Evolutionary conservation across 306 rosid species (phyloP).

Genomic region (Inga leiocalycina): DNA sequence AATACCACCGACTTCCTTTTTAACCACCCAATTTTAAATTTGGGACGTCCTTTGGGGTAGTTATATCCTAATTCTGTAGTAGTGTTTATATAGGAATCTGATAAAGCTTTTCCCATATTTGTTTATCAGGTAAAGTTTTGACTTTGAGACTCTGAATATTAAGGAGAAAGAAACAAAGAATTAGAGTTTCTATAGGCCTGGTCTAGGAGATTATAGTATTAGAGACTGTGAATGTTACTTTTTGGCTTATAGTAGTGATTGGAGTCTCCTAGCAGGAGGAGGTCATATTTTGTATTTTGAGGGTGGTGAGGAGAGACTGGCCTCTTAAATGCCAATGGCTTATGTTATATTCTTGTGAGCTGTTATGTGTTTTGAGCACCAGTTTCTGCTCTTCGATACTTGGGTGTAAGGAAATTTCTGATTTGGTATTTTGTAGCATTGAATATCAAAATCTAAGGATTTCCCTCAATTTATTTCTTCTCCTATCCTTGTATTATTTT

Average conservation of each 20-base stretch:
- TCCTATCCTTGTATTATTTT: neutral
- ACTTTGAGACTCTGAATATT: neutral
- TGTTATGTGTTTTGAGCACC: neutral
- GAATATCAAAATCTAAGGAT: neutral
- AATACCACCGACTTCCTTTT: no score
- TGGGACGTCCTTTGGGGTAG: no score
- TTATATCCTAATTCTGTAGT: no score
- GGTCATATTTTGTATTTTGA: neutral
- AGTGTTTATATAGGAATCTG: neutral
- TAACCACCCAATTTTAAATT: no score
- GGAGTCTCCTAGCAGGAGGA: neutral
- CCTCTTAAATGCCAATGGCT: neutral
- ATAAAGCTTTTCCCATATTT: slow-evolving; percentile 17
- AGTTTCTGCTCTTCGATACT: neutral
- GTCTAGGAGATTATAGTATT: neutral
- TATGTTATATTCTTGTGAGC: neutral
- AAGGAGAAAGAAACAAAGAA: neutral
- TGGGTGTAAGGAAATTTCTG: neutral
- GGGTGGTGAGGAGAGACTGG: neutral
- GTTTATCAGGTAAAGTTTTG: neutral
- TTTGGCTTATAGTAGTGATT: neutral
- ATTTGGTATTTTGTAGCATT: neutral
- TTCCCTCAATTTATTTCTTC: neutral
- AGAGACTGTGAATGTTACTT: neutral
- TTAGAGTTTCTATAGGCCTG: neutral